Evolutionary conservation across 257 asterid genomes (phyloP).

Genomic region (Apocynum venetum): DNA sequence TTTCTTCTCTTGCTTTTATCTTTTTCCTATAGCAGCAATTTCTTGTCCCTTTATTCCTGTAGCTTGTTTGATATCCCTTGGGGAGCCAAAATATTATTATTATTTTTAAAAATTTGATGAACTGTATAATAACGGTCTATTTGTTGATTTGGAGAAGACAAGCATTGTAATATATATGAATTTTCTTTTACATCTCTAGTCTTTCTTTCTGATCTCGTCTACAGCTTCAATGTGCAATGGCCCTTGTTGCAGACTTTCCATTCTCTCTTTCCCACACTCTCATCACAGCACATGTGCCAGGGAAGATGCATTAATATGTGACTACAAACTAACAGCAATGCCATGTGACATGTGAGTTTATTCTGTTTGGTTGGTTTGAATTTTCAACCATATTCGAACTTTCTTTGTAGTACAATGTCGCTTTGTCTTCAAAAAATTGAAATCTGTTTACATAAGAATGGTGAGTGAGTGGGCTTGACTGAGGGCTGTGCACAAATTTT

Average conservation of each 20-base stretch:
- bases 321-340: neutral
- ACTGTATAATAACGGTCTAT: slow-evolving; percentile 2
- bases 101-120: neutral
- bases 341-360: slow-evolving; percentile 5
- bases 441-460: neutral
- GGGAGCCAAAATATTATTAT: neutral
- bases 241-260: neutral
- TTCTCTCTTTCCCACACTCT: neutral
- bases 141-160: neutral
- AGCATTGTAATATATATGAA: neutral
- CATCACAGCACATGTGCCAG: slow-evolving; percentile 2
- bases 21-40: neutral
- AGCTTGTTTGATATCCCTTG: slow-evolving; percentile 1
- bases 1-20: neutral
- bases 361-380: neutral
- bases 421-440: neutral
- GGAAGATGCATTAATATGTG: neutral
- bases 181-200: neutral
- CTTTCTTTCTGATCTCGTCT: neutral
- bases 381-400: neutral
- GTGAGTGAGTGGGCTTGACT: neutral
- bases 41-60: neutral
- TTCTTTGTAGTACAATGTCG: neutral
- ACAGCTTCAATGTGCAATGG: too few relatives aligned
- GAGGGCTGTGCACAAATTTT: too few relatives aligned